Base-by-base conservation (phyloP, 441 rosid genomes). In the Erodium moschatum region DNA sequence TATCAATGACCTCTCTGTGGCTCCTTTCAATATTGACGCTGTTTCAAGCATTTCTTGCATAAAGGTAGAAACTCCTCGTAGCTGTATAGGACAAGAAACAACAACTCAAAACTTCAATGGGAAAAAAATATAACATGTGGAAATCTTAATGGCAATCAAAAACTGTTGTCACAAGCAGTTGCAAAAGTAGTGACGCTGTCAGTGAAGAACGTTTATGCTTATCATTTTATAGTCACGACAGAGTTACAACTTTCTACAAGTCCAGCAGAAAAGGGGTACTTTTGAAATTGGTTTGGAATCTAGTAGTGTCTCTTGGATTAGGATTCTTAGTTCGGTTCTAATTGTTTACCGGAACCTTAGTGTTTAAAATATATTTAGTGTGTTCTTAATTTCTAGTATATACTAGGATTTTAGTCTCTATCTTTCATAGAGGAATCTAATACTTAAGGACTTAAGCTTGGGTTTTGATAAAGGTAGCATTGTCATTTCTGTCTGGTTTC, bases 11-110 rank as follows among this genome's bases (percentile, higher is more conserved):
- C 78, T 86, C 63, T 86, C 79, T 6, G 95, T 87, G 65, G 99
- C 99, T 73, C 99, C 99, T 85, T 90, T 89, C 73, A 95, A 74
- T 79, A 95, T 90, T 15, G 99, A 92, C 69, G 98, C 96, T 12
- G 97, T 92, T 80, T 95, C 99, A 76, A 95, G 98, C 96, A 89
- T 89, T 82, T 89, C 96, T 87, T 89, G 96, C 96, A 87, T 89
- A 76, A 89, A 89, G 60, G 96, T 89, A 74, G 96, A 89, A 72
- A 95, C 97, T 70, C 98, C 99, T 5, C 89, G 97, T 46, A 90
- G 80, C 99, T 95, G 75, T 52, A 15, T 1, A 74, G 77, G 68
- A 21, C 4, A 15, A 35, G 71, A 74, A 27, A 64, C 12, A 74
- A 52, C 35, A 69, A 50, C 68, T 50, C 77, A 52, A 27, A 64